phyloP scores from a whole-genome alignment of 2,329 filamentous ascomycete genomes.

The Saccharata proteae region DNA sequence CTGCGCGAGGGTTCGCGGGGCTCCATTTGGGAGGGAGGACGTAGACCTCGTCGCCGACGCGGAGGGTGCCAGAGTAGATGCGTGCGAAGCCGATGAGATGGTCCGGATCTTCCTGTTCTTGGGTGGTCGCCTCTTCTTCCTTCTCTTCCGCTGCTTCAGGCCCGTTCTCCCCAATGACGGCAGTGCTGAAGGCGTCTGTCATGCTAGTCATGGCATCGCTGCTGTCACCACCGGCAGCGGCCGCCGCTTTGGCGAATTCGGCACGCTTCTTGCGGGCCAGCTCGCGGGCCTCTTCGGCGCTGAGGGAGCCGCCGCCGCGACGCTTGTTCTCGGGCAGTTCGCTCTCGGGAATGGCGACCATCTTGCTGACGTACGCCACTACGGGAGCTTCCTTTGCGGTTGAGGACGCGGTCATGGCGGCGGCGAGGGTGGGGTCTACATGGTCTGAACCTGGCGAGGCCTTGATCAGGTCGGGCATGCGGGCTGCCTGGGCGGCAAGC shows the following conservation, averaged over 20 bases:
- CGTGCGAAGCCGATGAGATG: conserved; percentile 90
- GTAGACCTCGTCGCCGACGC: conserved; percentile 81
- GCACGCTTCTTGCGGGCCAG: conserved; percentile 79
- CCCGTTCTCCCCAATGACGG: conserved; percentile 41
- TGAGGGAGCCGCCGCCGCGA: conserved; percentile 52
- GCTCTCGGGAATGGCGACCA: conserved; percentile 89
- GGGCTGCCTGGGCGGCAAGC: conserved; percentile 61
- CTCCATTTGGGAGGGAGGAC: conserved; percentile 90
- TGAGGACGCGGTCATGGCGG: conserved; percentile 77
- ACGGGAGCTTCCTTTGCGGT: conserved; percentile 59
- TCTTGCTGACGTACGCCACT: conserved; percentile 94
- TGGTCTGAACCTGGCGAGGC: conserved; percentile 64
- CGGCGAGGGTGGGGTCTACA: conserved; percentile 56
- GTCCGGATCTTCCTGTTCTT: conserved; percentile 60
- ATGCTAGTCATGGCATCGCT: conserved; percentile 32
- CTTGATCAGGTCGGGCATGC: conserved; percentile 68
- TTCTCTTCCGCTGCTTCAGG: conserved; percentile 28
- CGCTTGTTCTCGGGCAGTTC: conserved; percentile 82
- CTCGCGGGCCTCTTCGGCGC: conserved; percentile 79
- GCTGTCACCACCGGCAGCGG: conserved; percentile 41
- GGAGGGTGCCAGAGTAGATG: conserved; percentile 81
- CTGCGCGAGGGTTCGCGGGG: conserved; percentile 59
- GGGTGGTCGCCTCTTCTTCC: conserved; percentile 19
- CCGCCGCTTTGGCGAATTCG: conserved; percentile 71
- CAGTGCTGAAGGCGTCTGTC: conserved; percentile 48